These are phyloP conservation scores for Sarocladiaceae sp. DNA, from an alignment of 2,329 filamentous ascomycete species.

Conservation along the genomic window DNA sequence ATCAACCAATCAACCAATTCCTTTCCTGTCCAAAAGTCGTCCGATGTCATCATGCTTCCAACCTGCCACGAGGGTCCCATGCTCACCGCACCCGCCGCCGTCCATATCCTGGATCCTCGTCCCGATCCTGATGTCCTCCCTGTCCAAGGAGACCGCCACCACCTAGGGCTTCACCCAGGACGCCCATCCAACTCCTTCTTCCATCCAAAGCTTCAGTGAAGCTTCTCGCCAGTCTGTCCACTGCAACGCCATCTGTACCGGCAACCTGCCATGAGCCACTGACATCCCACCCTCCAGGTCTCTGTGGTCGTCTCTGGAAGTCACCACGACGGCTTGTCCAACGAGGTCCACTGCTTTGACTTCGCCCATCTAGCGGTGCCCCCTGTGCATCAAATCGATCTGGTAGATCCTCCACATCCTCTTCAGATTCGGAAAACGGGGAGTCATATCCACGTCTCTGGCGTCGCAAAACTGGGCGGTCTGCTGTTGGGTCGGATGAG, in stretches of 20 bases:
- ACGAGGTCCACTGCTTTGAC: not conserved
- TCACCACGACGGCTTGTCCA: conserved; percentile 34
- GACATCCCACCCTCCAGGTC: conserved; percentile 28
- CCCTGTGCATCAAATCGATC: conserved; percentile 42
- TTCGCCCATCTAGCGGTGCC: conserved; percentile 27
- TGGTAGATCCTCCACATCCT: conserved; percentile 37
- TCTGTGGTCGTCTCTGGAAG: conserved; percentile 31
- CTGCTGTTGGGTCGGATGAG: conserved; percentile 28
- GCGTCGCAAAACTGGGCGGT: conserved; percentile 21
- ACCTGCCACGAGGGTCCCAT: too few species aligned
- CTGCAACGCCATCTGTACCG: conserved; percentile 33
- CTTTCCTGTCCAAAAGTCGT: not conserved
- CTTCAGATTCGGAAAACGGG: conserved; percentile 22
- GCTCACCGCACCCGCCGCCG: conserved; percentile 1
- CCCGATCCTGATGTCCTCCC: not conserved
- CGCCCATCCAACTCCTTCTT: conserved; percentile 6
- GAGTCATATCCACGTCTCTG: conserved; percentile 14
- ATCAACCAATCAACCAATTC: not conserved
- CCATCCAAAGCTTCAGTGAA: conserved; percentile 13
- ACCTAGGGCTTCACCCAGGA: conserved; percentile 4
- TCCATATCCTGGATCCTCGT: conserved; percentile 5
- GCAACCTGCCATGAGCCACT: conserved; percentile 38
- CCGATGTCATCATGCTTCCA: too few species aligned
- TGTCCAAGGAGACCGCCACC: conserved; percentile 7
- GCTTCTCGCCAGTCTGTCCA: conserved; percentile 13